Percentiles rank a stretch among this genome's conserved stretches.
Conservation (phyloP, 495 filamentous ascomycete species). For the Acidiella bohemica region DNA sequence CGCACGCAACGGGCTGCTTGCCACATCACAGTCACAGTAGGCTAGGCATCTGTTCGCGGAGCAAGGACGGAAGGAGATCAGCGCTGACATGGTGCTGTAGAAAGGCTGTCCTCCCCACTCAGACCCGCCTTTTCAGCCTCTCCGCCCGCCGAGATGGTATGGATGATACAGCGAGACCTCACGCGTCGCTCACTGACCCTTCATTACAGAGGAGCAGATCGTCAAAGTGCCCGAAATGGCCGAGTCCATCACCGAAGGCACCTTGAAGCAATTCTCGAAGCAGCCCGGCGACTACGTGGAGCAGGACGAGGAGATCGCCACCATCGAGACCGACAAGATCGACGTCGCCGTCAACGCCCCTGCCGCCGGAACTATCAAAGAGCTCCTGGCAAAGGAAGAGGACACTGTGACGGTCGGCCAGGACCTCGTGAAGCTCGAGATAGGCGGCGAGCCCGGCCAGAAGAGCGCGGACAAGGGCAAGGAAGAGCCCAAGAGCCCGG, state of each 20-base stretch:
- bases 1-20: background rate
- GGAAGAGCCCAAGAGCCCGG: constrained; percentile 46
- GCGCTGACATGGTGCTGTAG: constrained; percentile 2
- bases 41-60: too few relatives aligned
- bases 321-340: constrained; percentile 99
- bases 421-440: constrained; percentile 71
- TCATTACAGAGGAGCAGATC: constrained; percentile 49
- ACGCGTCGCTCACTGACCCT: background rate
- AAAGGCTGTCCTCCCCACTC: constrained; percentile 9
- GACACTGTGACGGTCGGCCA: constrained; percentile 94
- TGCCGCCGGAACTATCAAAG: constrained; percentile 78
- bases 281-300: constrained; percentile 89
- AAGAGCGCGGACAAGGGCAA: constrained; percentile 37
- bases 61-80: background rate
- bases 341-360: constrained; percentile 93
- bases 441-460: constrained; percentile 49
- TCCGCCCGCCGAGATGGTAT: constrained; percentile 20
- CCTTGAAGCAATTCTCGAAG: constrained; percentile 90
- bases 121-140: constrained; percentile 17
- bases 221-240: constrained; percentile 98
- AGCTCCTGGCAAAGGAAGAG: constrained; percentile 85
- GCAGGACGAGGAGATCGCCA: constrained; percentile 94
- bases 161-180: too few relatives aligned
- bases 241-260: constrained; percentile 96
- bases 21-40: constrained; percentile 4